Evolutionary conservation across 768 basidiomycete genomes (phyloP).

Genomic region (Fistulinella prunicolor): DNA sequence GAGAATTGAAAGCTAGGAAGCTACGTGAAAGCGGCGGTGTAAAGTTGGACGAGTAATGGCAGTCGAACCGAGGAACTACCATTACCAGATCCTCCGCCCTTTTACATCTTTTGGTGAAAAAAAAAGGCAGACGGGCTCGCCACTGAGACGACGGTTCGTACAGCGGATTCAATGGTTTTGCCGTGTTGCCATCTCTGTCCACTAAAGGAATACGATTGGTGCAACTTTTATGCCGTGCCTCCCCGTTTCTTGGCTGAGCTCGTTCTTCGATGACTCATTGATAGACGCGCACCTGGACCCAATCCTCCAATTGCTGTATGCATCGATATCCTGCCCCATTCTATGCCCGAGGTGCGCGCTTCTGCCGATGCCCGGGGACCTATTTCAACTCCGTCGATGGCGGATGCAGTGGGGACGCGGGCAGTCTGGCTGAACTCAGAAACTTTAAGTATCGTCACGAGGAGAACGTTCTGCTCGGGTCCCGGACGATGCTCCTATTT

Average conservation of each 20-base stretch:
- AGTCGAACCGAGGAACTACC: conserved; percentile 6
- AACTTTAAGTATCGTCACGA: conserved; percentile 5
- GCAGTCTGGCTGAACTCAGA: background rate
- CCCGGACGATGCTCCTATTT: background rate
- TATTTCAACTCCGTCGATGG: conserved; percentile 23
- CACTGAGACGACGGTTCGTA: background rate
- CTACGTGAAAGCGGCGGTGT: conserved; percentile 16
- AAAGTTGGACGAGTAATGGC: conserved; percentile 9
- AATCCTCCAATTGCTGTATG: background rate
- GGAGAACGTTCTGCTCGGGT: background rate
- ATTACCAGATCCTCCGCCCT: conserved; percentile 6
- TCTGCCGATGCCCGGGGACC: conserved; percentile 11
- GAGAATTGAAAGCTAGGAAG: conserved; percentile 61
- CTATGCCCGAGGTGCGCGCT: conserved; percentile 18
- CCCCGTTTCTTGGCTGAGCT: background rate
- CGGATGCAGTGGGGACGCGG: conserved; percentile 25
- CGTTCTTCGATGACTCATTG: conserved; percentile 4
- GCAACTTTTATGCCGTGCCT: background rate
- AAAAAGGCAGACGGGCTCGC: background rate
- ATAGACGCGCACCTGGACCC: conserved; percentile 2
- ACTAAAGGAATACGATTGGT: background rate
- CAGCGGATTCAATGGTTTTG: background rate
- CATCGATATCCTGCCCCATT: conserved; percentile 14
- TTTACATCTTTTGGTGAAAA: background rate
- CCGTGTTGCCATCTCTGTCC: background rate